Percentiles rank a stretch among this genome's conserved stretches.
Conservation (phyloP, 192 early-diverging fungal species). For the Lunasporangiospora selenospora region DNA sequence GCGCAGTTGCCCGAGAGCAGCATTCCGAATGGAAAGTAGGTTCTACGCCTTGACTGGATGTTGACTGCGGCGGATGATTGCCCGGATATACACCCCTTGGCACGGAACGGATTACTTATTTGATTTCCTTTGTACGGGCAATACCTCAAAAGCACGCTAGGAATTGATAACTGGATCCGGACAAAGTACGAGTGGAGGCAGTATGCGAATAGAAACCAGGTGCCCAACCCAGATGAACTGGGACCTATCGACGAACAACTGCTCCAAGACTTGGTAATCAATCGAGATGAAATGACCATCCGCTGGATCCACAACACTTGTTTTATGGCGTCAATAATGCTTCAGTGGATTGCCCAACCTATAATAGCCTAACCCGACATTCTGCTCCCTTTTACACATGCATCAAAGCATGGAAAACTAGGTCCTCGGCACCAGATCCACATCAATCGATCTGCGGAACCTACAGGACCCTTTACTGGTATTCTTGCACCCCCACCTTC, state of each 20-base stretch:
- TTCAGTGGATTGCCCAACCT: no score
- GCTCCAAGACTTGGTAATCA: not conserved
- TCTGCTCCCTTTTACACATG: no score
- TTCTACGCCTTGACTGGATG: no score
- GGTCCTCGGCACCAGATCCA: conserved; percentile 17
- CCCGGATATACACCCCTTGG: no score
- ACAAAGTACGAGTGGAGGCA: conserved; percentile 76
- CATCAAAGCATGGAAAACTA: no score
- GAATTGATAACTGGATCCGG: conserved; percentile 70
- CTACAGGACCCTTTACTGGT: conserved; percentile 33
- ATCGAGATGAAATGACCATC: no score
- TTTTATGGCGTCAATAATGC: no score
- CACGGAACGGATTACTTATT: no score
- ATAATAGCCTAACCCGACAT: no score
- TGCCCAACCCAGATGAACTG: conserved; percentile 71
- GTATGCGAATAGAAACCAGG: conserved; percentile 69
- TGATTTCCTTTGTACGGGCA: conserved; percentile 1
- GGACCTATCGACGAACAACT: not conserved
- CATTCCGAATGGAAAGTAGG: conserved; percentile 49
- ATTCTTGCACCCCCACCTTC: conserved; percentile 31
- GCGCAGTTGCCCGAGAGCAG: conserved; percentile 43
- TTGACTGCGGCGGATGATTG: no score
- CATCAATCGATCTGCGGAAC: conserved; percentile 21
- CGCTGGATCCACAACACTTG: no score
- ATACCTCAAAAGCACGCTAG: no score